Conservation (phyloP, 305 asterid genomes). For the Fraxinus nigra region DNA sequence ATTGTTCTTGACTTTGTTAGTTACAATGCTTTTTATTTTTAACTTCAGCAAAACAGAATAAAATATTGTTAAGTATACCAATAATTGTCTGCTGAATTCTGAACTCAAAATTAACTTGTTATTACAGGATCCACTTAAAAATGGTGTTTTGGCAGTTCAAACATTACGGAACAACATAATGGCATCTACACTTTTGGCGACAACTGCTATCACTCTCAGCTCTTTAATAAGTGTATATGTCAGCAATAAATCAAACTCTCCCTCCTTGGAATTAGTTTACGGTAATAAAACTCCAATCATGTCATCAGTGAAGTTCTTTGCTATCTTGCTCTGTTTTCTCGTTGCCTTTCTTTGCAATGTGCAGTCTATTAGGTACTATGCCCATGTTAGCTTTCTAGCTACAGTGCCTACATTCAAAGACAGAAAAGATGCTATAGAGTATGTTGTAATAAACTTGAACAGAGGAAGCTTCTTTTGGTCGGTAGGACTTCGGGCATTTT, state of each 20-base stretch:
- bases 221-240: constrained; percentile 72
- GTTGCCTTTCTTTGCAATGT: constrained; percentile 72
- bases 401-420: constrained; percentile 57
- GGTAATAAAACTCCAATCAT: constrained; percentile 40
- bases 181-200: constrained; percentile 88
- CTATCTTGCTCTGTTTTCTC: constrained; percentile 71
- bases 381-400: constrained; percentile 71
- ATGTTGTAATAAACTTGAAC: constrained; percentile 60
- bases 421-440: constrained; percentile 52
- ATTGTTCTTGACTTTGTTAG: background rate
- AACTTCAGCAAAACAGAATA: background rate
- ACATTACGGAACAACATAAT: constrained; percentile 83
- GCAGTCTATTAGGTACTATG: constrained; percentile 72
- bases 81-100: background rate
- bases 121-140: constrained; percentile 75
- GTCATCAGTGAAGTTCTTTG: constrained; percentile 59
- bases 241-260: constrained; percentile 50
- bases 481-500: constrained; percentile 71
- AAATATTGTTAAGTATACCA: background rate
- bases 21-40: background rate
- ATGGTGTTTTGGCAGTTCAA: constrained; percentile 75
- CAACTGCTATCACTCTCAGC: constrained; percentile 77
- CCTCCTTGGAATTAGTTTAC: constrained; percentile 33
- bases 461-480: constrained; percentile 80
- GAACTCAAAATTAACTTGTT: constrained; percentile 11